phyloP scores from a whole-genome alignment of 1,139 yeast species.

The Sugiyamaella novakii region DNA sequence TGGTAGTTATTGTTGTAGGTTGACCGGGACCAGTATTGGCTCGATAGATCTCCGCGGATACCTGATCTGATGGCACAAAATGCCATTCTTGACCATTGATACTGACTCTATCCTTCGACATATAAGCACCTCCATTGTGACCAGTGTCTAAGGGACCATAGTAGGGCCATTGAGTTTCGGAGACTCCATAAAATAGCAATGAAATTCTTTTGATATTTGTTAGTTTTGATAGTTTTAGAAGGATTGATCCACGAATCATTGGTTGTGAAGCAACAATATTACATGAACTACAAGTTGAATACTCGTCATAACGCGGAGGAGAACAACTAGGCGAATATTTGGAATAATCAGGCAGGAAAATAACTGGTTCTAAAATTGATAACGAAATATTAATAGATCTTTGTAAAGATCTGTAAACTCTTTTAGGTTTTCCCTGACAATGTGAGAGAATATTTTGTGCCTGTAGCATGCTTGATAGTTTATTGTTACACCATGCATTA shows the following conservation, averaged over 20 bases:
- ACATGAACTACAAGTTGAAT: background rate
- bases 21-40: background rate
- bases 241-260: conserved; percentile 72
- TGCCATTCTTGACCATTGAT: conserved; percentile 44
- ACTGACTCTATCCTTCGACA: conserved; percentile 39
- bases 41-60: background rate
- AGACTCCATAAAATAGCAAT: conserved; percentile 64
- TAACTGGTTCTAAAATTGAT: conserved; percentile 9
- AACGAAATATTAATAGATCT: conserved; percentile 1
- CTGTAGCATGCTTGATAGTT: too few species aligned
- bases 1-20: conserved; percentile 34
- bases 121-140: conserved; percentile 32
- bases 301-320: conserved; percentile 13
- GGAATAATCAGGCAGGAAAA: conserved; percentile 8
- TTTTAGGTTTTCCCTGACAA: conserved; percentile 10
- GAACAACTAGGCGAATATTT: background rate
- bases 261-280: conserved; percentile 60
- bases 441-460: background rate
- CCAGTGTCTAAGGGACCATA: conserved; percentile 24
- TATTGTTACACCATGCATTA: too few species aligned
- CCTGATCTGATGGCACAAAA: conserved; percentile 27
- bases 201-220: conserved; percentile 65
- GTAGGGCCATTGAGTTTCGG: conserved; percentile 81
- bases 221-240: conserved; percentile 69
- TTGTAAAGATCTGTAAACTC: conserved; percentile 3